Evolutionary conservation across 306 rosid genomes (phyloP), one percentile per base, ranked within the genome.

Genomic region (Citrullus colocynthis): DNA sequence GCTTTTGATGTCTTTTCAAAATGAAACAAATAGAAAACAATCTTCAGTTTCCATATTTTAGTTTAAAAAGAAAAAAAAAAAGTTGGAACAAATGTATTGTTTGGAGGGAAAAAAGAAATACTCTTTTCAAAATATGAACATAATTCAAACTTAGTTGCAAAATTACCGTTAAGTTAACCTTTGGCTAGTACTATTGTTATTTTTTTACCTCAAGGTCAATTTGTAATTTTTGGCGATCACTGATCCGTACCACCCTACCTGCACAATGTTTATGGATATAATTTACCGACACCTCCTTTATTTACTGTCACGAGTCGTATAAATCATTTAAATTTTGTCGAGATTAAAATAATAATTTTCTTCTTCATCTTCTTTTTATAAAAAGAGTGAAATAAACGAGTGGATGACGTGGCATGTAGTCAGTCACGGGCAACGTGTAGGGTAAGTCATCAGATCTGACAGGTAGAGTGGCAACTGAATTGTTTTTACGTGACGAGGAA

Each of bases 381-480:
- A 32, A 32, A 32, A 11, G 20, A 7, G 57, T 41, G 58, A n/a
- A 15, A 54, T 51, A 52, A 79, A 20, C 16, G 24, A 59, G 32
- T 14, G 7, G 77, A 74, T 74, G 78, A 74, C 32, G 63, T 74
- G 78, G 49, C 78, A 32, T 2, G 15, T 51, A 42, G 63, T 74
- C 34, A 17, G 61, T 74, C 62, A 74, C 78, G 49, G 63, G 77
- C 44, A 81, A 64, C 85, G 79, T 88, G 86, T 82, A 74, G 58
- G 74, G 78, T 71, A 85, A 88, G 89, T 83, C 79, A 83, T 72
- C 89, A 83, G 84, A 79, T 0, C 9, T 85, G 79, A 75, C 86
- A 87, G 63, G 54, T n/a, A 18, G 55, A 59, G n/a, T 34, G 54
- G 60, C 57, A 72, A 72, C 60, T 72, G 57, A 70, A 70, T 72